These are phyloP conservation scores for Talaromyces borbonicus DNA, from an alignment of 495 filamentous ascomycete genomes.

Conservation along the genomic window DNA sequence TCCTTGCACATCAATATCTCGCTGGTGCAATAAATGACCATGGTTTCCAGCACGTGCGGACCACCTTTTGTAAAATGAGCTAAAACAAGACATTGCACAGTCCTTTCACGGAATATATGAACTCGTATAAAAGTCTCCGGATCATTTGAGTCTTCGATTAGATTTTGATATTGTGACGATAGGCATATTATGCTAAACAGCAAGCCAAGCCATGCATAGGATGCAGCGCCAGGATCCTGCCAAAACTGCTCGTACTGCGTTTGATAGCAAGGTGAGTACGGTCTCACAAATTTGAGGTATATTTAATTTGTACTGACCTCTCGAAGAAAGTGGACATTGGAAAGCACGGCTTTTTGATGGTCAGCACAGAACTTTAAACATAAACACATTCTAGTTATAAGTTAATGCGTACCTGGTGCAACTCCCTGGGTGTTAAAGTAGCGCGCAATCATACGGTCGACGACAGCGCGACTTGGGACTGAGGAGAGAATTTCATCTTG, in stretches of 20 bases:
- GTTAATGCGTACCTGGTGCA: background rate
- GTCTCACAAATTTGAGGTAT: too few species aligned
- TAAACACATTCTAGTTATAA: background rate
- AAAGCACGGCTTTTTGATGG: background rate
- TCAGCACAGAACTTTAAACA: background rate
- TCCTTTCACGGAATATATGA: conserved; percentile 18
- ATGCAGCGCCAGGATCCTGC: conserved; percentile 11
- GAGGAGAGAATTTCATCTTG: conserved; percentile 21
- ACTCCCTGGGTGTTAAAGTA: conserved; percentile 6
- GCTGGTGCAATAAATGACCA: conserved; percentile 27
- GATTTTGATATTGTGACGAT: conserved; percentile 7
- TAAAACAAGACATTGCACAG: conserved; percentile 28
- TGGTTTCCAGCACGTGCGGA: conserved; percentile 30
- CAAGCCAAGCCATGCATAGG: conserved; percentile 16
- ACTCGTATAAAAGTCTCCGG: conserved; percentile 9
- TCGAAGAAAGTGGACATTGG: conserved; percentile 4
- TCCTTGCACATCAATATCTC: conserved; percentile 29
- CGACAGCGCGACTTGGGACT: conserved; percentile 17
- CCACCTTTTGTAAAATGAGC: conserved; percentile 34
- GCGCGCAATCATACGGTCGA: conserved; percentile 13
- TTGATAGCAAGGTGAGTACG: too few species aligned
- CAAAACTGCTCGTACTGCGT: conserved; percentile 18
- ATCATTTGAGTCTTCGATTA: background rate
- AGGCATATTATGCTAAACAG: conserved; percentile 19
- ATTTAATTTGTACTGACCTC: conserved; percentile 4